A percentile compares a stretch with the other conserved stretches of the same genome.
These are phyloP conservation scores for Hyphopichia homilentoma DNA, from an alignment of 805 yeast species.

Conservation along the genomic window DNA sequence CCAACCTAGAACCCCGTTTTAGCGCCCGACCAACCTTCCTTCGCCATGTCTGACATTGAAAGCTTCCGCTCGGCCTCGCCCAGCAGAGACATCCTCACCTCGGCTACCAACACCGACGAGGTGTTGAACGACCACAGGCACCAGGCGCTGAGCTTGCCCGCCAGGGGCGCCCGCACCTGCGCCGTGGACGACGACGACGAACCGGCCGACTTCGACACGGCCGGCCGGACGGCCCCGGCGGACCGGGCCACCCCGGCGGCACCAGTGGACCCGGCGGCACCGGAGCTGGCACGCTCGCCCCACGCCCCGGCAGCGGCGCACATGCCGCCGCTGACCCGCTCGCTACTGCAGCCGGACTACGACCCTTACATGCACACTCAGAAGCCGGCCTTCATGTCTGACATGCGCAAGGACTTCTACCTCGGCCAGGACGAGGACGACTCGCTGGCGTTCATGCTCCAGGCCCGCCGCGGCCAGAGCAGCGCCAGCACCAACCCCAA, in stretches of 20 bases:
- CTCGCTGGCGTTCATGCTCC: too few species aligned
- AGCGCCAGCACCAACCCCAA: background rate
- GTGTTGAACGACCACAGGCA: conserved; percentile 39
- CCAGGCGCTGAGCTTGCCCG: conserved; percentile 32
- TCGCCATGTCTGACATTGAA: conserved; percentile 39
- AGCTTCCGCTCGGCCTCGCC: conserved; percentile 29
- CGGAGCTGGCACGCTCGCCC: background rate
- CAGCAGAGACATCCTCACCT: conserved; percentile 15
- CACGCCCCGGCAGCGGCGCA: background rate
- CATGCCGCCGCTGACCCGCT: too few species aligned
- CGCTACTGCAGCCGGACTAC: background rate
- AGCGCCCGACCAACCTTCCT: too few species aligned
- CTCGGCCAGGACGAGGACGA: conserved; percentile 15
- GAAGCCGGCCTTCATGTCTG: conserved; percentile 8
- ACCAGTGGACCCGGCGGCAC: background rate
- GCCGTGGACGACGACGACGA: conserved; percentile 15
- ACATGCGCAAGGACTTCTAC: conserved; percentile 16
- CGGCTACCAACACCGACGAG: conserved; percentile 24
- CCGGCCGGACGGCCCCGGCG: too few species aligned
- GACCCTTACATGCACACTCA: too few species aligned
- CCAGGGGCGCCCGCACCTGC: conserved; percentile 7
- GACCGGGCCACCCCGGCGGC: too few species aligned
- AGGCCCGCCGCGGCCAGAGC: too few species aligned
- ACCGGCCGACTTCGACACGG: background rate
- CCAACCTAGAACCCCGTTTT: too few species aligned